Evolutionary conservation across 169 alveolate genomes (phyloP).

Genomic region (Eimeria sp.): DNA sequence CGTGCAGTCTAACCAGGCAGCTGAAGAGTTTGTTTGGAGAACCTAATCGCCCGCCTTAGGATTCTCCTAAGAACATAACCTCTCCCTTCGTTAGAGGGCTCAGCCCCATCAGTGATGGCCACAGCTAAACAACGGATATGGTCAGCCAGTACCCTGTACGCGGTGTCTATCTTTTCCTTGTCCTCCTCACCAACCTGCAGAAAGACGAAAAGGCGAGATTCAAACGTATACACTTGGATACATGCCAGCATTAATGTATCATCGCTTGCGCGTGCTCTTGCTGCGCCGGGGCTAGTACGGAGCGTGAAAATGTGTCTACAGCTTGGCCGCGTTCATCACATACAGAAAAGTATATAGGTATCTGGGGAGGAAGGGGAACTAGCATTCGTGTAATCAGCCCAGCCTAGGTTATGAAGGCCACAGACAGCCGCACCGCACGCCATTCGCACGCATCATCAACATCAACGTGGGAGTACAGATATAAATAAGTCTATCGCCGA

Average conservation of each 20-base stretch:
- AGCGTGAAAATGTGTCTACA: not conserved
- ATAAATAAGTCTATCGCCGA: not conserved
- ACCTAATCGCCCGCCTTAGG: constrained; percentile 95
- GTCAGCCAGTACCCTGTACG: constrained; percentile 97
- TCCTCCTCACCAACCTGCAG: constrained; percentile 90
- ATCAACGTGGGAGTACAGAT: not conserved
- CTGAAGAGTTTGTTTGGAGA: constrained; percentile 88
- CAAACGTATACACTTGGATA: not conserved
- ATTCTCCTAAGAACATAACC: constrained; percentile 96
- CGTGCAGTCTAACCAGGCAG: constrained; percentile 70
- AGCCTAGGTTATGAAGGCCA: not conserved
- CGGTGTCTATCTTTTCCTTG: constrained; percentile 91
- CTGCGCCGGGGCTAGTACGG: not conserved
- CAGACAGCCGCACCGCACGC: not conserved
- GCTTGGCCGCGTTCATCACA: not conserved
- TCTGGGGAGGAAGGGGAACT: not conserved
- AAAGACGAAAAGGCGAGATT: not conserved
- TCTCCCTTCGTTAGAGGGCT: constrained; percentile 96
- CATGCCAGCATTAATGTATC: not conserved
- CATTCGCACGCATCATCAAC: not conserved
- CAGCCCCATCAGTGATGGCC: constrained; percentile 96
- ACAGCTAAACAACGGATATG: constrained; percentile 96
- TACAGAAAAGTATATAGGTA: not conserved
- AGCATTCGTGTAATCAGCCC: not conserved
- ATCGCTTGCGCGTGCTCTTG: not conserved